Conservation (phyloP, 1,139 yeast species). For the Nakaseomyces kungkrabaensis region DNA sequence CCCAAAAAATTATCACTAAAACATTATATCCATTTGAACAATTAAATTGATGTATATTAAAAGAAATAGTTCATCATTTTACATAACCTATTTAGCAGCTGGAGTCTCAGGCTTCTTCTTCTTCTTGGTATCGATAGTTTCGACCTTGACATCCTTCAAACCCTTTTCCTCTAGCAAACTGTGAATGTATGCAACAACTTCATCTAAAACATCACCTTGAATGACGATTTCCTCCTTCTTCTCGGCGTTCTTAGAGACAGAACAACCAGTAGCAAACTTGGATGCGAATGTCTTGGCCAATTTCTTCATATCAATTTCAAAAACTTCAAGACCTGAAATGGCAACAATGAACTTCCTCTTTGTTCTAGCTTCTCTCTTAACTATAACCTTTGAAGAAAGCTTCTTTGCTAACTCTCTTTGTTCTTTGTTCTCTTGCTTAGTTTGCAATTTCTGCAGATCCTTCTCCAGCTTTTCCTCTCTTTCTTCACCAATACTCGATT, state of each 20-base stretch:
- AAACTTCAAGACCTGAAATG: slow-evolving; percentile 79
- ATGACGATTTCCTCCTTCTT: slow-evolving; percentile 86
- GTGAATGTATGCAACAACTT: slow-evolving; percentile 68
- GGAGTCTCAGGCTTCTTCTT: slow-evolving; percentile 39
- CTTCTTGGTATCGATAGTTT: slow-evolving; percentile 73
- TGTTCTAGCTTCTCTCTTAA: slow-evolving; percentile 84
- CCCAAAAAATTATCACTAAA: neutral
- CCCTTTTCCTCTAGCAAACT: slow-evolving; percentile 74
- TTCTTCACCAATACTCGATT: slow-evolving; percentile 38
- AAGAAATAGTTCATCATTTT: neutral
- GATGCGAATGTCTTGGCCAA: slow-evolving; percentile 87
- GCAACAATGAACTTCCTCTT: slow-evolving; percentile 83
- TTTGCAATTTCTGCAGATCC: slow-evolving; percentile 76
- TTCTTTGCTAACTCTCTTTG: slow-evolving; percentile 77
- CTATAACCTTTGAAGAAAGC: slow-evolving; percentile 65
- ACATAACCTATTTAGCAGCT: slow-evolving; percentile 10
- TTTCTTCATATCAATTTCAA: slow-evolving; percentile 82
- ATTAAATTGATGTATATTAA: neutral
- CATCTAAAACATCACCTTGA: slow-evolving; percentile 94
- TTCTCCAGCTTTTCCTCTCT: slow-evolving; percentile 75
- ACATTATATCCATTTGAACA: neutral
- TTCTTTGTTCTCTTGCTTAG: slow-evolving; percentile 80
- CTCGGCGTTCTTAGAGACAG: slow-evolving; percentile 86
- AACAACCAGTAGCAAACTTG: slow-evolving; percentile 93
- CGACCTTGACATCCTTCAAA: slow-evolving; percentile 74